These are phyloP conservation scores for Diospyros kaki DNA, from an alignment of 148 eudicot genomes.

Conservation along the genomic window DNA sequence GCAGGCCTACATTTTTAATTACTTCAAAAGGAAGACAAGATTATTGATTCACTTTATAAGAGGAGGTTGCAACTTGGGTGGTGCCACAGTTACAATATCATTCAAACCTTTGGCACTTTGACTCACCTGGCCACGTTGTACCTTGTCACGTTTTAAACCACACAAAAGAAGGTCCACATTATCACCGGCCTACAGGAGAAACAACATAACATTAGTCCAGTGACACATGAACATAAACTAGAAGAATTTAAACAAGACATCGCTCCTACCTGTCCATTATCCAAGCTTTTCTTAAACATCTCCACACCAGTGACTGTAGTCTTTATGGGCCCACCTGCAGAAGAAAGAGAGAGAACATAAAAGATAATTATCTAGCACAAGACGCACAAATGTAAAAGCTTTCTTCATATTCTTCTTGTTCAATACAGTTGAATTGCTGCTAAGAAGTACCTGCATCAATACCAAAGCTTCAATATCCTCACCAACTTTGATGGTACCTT, in stretches of 20 bases:
- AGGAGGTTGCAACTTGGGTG: background rate
- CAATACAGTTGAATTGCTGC: background rate
- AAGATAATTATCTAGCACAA: background rate
- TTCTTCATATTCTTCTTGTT: background rate
- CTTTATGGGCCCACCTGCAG: constrained; percentile 57
- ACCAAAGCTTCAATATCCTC: constrained; percentile 81
- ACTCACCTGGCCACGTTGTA: constrained; percentile 76
- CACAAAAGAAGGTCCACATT: constrained; percentile 88
- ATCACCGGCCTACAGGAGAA: constrained; percentile 67
- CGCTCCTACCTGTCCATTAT: constrained; percentile 54
- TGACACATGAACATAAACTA: background rate
- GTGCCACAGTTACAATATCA: background rate
- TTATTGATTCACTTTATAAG: background rate
- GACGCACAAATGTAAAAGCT: background rate
- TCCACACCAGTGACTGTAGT: constrained; percentile 85
- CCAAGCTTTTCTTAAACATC: constrained; percentile 85
- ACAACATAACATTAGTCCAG: constrained; percentile 3
- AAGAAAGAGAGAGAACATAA: background rate
- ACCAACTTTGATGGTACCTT: constrained; percentile 76
- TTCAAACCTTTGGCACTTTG: background rate
- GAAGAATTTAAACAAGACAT: background rate
- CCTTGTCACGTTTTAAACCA: constrained; percentile 73
- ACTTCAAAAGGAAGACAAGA: background rate
- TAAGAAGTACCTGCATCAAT: constrained; percentile 50
- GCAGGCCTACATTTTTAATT: constrained; percentile 1